phyloP scores from a whole-genome alignment of 2,329 filamentous ascomycete genomes.

The Colletotrichum incanum region DNA sequence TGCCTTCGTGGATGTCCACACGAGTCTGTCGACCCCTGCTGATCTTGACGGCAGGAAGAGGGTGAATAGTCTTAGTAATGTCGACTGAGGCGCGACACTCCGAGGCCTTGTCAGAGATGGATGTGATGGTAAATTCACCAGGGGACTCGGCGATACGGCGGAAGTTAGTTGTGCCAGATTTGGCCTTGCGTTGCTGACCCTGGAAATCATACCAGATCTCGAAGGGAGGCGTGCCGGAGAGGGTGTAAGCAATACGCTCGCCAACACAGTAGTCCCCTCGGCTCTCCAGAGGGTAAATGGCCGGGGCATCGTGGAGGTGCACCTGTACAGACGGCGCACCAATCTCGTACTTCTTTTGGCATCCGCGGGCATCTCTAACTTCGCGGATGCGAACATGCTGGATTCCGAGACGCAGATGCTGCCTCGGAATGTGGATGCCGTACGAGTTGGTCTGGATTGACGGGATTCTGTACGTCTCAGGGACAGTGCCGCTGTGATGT shows the following conservation, averaged over 20 bases:
- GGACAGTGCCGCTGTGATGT: conserved; percentile 84
- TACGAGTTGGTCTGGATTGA: conserved; percentile 83
- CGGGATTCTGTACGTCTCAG: conserved; percentile 86
- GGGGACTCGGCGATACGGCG: conserved; percentile 93
- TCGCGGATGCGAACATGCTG: conserved; percentile 92
- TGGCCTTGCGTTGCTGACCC: conserved; percentile 82
- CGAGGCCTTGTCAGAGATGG: conserved; percentile 88
- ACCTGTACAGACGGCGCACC: conserved; percentile 87
- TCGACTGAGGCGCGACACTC: conserved; percentile 87
- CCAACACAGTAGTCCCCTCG: conserved; percentile 94
- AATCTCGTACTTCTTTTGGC: conserved; percentile 82
- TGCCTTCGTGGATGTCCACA: conserved; percentile 97
- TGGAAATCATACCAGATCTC: conserved; percentile 94
- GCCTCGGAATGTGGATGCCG: conserved; percentile 87
- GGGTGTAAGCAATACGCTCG: conserved; percentile 91
- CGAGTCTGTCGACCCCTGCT: conserved; percentile 85
- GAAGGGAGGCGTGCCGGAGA: conserved; percentile 93
- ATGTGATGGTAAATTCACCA: conserved; percentile 89
- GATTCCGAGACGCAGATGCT: conserved; percentile 88
- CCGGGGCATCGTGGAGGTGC: conserved; percentile 92
- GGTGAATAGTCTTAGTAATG: conserved; percentile 88
- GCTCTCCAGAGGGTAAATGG: conserved; percentile 89
- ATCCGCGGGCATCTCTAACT: conserved; percentile 89
- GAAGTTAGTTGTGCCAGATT: conserved; percentile 86
- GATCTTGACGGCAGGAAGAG: conserved; percentile 91